A percentile compares a stretch with the other conserved stretches of the same genome.
Evolutionary conservation across 148 eudicot genomes (phyloP).

Genomic region (Pouteria glomerata): DNA sequence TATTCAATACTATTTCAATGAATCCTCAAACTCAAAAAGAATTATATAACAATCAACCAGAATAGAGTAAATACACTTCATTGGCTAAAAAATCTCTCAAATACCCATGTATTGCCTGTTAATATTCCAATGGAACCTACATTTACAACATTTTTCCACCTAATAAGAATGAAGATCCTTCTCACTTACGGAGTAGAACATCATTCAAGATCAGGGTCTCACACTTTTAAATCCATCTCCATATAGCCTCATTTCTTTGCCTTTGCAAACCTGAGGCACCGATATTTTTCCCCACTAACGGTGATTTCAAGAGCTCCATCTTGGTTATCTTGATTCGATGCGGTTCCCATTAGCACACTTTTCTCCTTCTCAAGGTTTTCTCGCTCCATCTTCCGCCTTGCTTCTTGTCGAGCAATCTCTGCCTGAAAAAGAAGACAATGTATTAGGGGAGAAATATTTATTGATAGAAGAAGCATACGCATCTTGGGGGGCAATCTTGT

Average conservation of each 20-base stretch:
- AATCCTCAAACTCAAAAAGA: no score
- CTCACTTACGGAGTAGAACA: no score
- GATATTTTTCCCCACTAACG: constrained; percentile 93
- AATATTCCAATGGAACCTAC: no score
- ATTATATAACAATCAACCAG: no score
- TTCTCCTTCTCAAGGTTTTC: constrained; percentile 99
- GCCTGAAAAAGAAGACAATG: constrained; percentile 43
- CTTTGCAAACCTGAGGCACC: constrained; percentile 94
- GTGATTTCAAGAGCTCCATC: constrained; percentile 99
- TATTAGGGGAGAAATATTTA: background rate
- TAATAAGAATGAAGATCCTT: no score
- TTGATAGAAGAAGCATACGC: background rate
- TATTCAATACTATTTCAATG: no score
- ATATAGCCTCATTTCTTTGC: constrained; percentile 70
- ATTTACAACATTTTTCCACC: no score
- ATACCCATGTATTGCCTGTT: no score
- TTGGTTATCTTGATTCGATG: constrained; percentile 97
- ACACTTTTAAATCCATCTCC: background rate
- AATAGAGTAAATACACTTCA: no score
- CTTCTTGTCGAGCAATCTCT: constrained; percentile 95
- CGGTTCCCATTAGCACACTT: constrained; percentile 98
- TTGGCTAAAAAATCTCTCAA: no score
- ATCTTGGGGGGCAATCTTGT: background rate
- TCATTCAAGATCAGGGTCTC: background rate
- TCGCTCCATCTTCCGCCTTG: constrained; percentile 87